Evolutionary conservation across 768 basidiomycete genomes (phyloP).

Genomic region (Rickenella mellea): DNA sequence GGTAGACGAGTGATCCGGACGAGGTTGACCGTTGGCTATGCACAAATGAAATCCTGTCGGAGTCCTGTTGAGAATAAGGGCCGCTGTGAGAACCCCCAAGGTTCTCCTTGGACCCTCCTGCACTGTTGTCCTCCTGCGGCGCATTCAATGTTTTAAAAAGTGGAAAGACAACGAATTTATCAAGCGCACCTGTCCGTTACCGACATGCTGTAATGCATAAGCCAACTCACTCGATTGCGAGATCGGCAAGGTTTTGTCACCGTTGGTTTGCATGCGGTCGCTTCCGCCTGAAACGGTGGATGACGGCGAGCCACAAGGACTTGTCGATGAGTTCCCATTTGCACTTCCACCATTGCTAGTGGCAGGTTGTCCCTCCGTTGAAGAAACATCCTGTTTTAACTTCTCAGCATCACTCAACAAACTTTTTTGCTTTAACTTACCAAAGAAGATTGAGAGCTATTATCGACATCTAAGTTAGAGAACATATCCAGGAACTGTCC

Average conservation of each 20-base stretch:
- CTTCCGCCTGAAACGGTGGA: not conserved
- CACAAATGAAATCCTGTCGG: too few species aligned
- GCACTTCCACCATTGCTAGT: not conserved
- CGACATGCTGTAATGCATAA: not conserved
- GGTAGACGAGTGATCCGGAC: conserved; percentile 3
- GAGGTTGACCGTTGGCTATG: too few species aligned
- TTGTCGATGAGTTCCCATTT: not conserved
- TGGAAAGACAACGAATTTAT: too few species aligned
- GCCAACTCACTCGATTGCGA: not conserved
- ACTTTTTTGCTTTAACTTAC: too few species aligned
- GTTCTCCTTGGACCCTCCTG: too few species aligned
- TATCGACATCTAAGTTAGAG: not conserved
- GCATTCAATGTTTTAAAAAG: too few species aligned
- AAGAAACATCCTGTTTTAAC: not conserved
- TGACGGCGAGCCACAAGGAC: not conserved
- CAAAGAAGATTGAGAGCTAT: not conserved
- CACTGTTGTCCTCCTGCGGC: too few species aligned
- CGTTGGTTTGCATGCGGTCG: not conserved
- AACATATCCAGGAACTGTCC: not conserved
- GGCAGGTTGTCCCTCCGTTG: not conserved
- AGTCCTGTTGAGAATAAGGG: too few species aligned
- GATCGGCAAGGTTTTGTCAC: not conserved
- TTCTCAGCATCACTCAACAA: not conserved
- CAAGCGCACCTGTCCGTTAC: conserved; percentile 1
- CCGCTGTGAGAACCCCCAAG: too few species aligned